Conservation (phyloP, 257 asterid genomes). For the Echium plantagineum region DNA sequence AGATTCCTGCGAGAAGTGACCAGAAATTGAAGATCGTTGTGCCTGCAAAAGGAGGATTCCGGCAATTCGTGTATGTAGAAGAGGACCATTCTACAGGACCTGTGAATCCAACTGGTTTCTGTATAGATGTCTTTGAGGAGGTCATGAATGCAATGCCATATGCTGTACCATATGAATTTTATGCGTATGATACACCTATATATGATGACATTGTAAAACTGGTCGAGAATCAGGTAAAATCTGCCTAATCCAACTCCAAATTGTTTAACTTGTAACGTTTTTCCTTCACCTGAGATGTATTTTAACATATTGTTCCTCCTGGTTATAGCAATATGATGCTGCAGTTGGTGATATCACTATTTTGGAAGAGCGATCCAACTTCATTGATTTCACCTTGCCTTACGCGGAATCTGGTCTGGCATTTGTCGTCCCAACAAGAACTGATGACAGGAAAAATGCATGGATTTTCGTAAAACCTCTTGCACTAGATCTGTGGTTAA, state of each 20-base stretch:
- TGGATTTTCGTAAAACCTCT: conserved; percentile 50
- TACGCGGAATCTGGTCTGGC: conserved; percentile 29
- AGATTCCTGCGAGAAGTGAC: conserved; percentile 20
- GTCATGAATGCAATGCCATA: conserved; percentile 27
- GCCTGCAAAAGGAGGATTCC: conserved; percentile 24
- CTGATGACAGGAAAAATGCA: conserved; percentile 22
- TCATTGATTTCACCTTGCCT: conserved; percentile 32
- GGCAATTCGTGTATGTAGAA: conserved; percentile 25
- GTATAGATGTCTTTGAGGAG: conserved; percentile 30
- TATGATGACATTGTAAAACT: conserved; percentile 25
- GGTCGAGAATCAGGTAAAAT: conserved; percentile 20
- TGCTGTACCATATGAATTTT: conserved; percentile 17
- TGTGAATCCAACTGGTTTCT: conserved; percentile 29
- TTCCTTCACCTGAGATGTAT: not conserved
- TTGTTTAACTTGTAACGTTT: not conserved
- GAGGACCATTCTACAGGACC: conserved; percentile 17
- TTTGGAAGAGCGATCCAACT: conserved; percentile 16
- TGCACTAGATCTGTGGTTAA: conserved; percentile 27
- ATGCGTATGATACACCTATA: conserved; percentile 8
- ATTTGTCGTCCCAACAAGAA: conserved; percentile 22
- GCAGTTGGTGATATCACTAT: conserved; percentile 29
- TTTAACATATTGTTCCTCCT: not conserved
- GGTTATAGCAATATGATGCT: conserved; percentile 14
- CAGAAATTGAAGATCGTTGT: conserved; percentile 26
- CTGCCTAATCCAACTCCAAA: not conserved